Evolutionary conservation across 495 filamentous ascomycete species (phyloP), one percentile per base, ranked within the genome.

Genomic region (Penicillium verhagenii): DNA sequence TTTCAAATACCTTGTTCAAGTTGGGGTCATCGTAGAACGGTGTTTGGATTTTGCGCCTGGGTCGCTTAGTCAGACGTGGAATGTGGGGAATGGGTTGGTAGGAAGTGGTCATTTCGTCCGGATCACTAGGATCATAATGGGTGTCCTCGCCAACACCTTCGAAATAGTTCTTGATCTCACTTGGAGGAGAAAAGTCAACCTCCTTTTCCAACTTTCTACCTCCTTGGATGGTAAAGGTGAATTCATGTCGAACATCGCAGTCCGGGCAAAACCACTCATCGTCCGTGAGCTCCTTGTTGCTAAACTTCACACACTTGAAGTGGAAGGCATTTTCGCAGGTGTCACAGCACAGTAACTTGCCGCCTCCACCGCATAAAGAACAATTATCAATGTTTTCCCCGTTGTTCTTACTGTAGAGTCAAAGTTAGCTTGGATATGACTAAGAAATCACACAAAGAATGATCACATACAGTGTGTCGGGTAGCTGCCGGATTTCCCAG

Each of bases 371-470:
- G 71, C 94, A 98, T 9, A 90, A 79, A 45, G 82, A 80, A 72
- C 94, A 98, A 61, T 86, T 84, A 60, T 98, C 94, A 58, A 91
- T 88, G 65, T 96, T 96, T 45, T 96, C 89, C 4, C 95, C 88
- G 4, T 61, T 56, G 6, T 54, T 59, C 16, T 73, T 69, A 25
- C 65, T 67, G 45, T 69, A 61, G 28, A n/a, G 16, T 26, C 53
- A 48, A 56, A 57, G 50, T 53, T 60, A 55, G 60, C 35, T 20
- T 16, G 18, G 7, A 49, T 29, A 20, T 42, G 18, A 56, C 52
- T 25, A 39, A 40, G 23, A 40, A 16, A n/a, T 20, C 14, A 9
- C 31, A 28, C 9, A 33, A 39, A 42, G 16, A 53, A 35, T 45
- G 24, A 23, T 25, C 37, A 62, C 62, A 11, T 61, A 66, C 63